These are phyloP conservation scores for Chenopodium album DNA, from an alignment of 148 eudicot species.

Conservation along the genomic window DNA sequence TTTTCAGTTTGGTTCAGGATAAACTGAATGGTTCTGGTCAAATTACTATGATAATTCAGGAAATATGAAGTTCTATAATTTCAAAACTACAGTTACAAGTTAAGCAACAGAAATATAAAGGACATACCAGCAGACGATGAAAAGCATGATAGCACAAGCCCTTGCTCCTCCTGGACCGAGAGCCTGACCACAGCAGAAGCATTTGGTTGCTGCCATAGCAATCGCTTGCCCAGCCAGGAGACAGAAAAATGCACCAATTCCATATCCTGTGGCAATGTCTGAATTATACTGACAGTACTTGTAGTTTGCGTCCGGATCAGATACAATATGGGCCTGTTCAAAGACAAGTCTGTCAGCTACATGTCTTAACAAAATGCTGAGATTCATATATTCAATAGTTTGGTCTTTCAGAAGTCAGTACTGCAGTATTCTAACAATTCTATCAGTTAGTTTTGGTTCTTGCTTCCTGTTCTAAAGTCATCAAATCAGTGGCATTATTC, in stretches of 20 bases:
- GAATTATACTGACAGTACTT: conserved; percentile 70
- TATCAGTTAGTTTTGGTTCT: background rate
- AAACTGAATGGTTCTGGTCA: background rate
- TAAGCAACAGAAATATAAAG: background rate
- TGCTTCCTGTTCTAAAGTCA: background rate
- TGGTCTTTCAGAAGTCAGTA: background rate
- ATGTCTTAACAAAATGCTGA: background rate
- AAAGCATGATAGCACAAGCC: conserved; percentile 79
- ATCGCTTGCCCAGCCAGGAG: conserved; percentile 66
- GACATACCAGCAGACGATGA: conserved; percentile 82
- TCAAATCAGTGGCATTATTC: background rate
- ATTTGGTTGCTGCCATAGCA: conserved; percentile 65
- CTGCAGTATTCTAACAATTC: background rate
- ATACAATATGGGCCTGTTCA: conserved; percentile 43
- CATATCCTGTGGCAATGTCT: conserved; percentile 79
- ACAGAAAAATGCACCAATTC: conserved; percentile 78
- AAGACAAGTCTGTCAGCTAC: background rate
- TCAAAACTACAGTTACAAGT: background rate
- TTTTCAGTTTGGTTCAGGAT: background rate
- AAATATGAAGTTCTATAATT: too few species aligned
- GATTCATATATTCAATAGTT: background rate
- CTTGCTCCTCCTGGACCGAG: conserved; percentile 77
- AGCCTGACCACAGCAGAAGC: conserved; percentile 88
- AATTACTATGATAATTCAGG: too few species aligned
- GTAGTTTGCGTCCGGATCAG: conserved; percentile 45